phyloP scores from a whole-genome alignment of 176 grass and related monocot genomes.

The Carex scoparia region DNA sequence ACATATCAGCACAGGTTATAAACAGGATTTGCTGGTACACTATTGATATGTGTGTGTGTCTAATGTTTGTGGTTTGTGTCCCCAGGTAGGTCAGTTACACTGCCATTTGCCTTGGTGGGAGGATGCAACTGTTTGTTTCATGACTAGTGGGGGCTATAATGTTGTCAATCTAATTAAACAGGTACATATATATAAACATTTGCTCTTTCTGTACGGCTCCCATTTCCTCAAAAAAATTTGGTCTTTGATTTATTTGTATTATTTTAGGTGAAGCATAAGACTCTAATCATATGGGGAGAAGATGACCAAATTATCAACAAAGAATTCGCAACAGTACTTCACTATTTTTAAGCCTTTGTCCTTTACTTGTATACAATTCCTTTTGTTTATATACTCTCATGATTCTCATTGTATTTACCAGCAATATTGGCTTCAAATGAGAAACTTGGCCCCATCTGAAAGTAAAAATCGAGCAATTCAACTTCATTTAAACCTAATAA shows the following conservation, averaged over 20 bases:
- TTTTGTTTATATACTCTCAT: background rate
- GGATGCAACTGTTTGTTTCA: slow-evolving; percentile 85
- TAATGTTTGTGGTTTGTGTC: slow-evolving; percentile 9
- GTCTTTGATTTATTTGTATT: too few species aligned
- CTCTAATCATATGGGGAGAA: slow-evolving; percentile 81
- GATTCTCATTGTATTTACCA: background rate
- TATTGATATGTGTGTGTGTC: background rate
- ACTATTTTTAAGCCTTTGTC: background rate
- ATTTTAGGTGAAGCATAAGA: slow-evolving; percentile 64
- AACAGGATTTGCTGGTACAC: background rate
- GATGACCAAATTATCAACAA: slow-evolving; percentile 78
- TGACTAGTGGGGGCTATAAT: slow-evolving; percentile 84
- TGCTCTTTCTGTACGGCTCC: too few species aligned
- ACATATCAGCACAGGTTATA: slow-evolving; percentile 5
- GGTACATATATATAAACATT: slow-evolving; percentile 24
- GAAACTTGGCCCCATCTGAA: too few species aligned
- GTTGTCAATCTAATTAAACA: slow-evolving; percentile 72
- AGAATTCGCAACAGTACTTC: slow-evolving; percentile 53
- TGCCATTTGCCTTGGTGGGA: slow-evolving; percentile 94
- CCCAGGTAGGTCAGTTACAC: slow-evolving; percentile 76
- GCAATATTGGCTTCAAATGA: background rate
- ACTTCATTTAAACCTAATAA: background rate
- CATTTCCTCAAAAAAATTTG: too few species aligned
- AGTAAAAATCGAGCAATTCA: background rate
- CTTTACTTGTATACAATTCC: background rate